A percentile compares a stretch with the other conserved stretches of the same genome.
These are phyloP conservation scores for Alternaria arbusti DNA, from an alignment of 2,329 filamentous ascomycete genomes.

Conservation along the genomic window DNA sequence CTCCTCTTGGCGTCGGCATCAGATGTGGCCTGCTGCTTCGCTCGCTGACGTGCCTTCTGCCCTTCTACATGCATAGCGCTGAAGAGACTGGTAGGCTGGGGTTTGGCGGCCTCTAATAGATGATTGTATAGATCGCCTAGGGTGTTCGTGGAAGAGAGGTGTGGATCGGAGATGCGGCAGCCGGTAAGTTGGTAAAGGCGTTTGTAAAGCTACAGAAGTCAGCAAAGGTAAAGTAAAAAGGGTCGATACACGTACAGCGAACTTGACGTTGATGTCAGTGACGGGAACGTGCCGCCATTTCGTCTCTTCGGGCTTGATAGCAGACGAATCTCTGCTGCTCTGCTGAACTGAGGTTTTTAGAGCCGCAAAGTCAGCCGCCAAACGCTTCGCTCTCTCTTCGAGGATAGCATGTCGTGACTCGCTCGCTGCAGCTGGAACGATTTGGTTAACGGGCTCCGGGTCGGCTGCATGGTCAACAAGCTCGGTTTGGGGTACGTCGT, in stretches of 20 bases:
- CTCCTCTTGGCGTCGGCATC: slow-evolving; percentile 4
- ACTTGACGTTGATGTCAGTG: slow-evolving; percentile 39
- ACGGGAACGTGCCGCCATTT: slow-evolving; percentile 39
- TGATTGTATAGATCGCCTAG: slow-evolving; percentile 48
- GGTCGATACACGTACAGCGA: slow-evolving; percentile 39
- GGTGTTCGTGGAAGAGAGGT: slow-evolving; percentile 55
- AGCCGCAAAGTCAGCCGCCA: slow-evolving; percentile 21
- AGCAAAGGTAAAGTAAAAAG: not conserved
- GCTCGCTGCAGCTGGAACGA: slow-evolving; percentile 1
- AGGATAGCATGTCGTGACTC: slow-evolving; percentile 18
- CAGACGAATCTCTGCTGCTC: slow-evolving; percentile 10
- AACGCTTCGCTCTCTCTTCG: slow-evolving; percentile 20
- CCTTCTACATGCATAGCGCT: slow-evolving; percentile 58
- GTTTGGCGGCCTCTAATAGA: slow-evolving; percentile 44
- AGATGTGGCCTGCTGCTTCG: slow-evolving; percentile 8
- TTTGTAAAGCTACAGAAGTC: slow-evolving; percentile 72
- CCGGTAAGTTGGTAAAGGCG: slow-evolving; percentile 83
- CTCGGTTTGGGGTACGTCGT: not conserved
- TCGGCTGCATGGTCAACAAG: not conserved
- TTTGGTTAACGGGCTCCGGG: slow-evolving; percentile 3
- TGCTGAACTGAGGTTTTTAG: slow-evolving; percentile 20
- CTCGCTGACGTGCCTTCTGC: slow-evolving; percentile 24
- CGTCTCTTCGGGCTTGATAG: slow-evolving; percentile 13
- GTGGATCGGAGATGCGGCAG: slow-evolving; percentile 73
- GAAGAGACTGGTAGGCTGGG: slow-evolving; percentile 63